Percentiles rank a stretch among this genome's conserved stretches.
Conservation (phyloP, 75 land plant genomes). For the Pinus tabuliformis region DNA sequence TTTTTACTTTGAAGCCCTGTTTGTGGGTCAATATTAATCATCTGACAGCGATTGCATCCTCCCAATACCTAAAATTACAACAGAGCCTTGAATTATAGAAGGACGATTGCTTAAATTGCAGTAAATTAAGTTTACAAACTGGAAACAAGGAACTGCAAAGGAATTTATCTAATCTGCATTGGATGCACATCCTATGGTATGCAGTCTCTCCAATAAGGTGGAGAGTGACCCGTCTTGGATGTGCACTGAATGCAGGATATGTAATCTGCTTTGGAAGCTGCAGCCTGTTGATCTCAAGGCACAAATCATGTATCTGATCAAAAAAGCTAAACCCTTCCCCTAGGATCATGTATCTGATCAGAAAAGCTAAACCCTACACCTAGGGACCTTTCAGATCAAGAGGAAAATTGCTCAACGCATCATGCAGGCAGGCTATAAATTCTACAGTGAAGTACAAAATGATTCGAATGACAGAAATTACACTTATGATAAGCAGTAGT, state of each 20-base stretch:
- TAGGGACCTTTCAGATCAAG: neutral
- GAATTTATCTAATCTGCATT: too few species aligned
- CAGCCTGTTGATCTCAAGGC: neutral
- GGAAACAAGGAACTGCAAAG: too few species aligned
- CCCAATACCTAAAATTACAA: slow-evolving; percentile 69
- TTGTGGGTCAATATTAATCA: slow-evolving; percentile 66
- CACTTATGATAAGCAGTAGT: neutral
- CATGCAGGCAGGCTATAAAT: neutral
- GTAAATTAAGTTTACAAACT: too few species aligned
- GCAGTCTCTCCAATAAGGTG: too few species aligned
- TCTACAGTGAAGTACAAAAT: neutral
- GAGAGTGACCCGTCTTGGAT: too few species aligned
- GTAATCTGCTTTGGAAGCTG: too few species aligned
- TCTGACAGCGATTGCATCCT: slow-evolving; percentile 95
- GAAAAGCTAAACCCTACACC: neutral
- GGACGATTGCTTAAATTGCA: neutral
- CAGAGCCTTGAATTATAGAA: too few species aligned
- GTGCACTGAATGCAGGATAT: too few species aligned
- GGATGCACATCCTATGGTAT: too few species aligned
- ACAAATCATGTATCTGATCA: neutral
- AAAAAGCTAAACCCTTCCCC: neutral
- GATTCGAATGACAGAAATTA: neutral
- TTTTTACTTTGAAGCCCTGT: slow-evolving; percentile 38
- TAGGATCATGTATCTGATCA: neutral
- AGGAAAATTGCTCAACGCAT: neutral